Percentiles rank a stretch among this genome's conserved stretches.
Conservation (phyloP, 208 protist genomes). For the Pavlovales sp. region DNA sequence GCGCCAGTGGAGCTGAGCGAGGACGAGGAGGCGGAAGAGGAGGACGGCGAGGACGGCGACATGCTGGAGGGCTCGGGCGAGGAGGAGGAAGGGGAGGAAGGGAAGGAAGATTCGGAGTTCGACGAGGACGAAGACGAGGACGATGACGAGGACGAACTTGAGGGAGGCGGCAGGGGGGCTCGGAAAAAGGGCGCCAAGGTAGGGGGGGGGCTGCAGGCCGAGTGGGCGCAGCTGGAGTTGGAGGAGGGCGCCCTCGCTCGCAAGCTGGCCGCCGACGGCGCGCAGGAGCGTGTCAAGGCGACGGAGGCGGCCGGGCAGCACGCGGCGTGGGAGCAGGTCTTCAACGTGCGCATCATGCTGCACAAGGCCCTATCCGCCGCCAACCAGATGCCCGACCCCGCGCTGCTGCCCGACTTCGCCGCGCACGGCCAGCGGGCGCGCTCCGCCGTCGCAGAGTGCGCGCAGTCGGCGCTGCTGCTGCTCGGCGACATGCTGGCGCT, state of each 20-base stretch:
- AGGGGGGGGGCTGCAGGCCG: not conserved
- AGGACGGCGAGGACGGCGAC: too few species aligned
- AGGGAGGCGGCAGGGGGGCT: too few species aligned
- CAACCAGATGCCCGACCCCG: not conserved
- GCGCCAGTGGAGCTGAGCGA: too few species aligned
- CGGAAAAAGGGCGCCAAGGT: too few species aligned
- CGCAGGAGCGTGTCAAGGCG: not conserved
- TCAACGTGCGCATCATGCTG: not conserved
- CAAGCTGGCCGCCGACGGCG: not conserved
- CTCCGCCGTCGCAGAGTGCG: too few species aligned
- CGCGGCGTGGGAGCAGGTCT: not conserved
- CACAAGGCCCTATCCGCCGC: not conserved
- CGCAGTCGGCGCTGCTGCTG: not conserved
- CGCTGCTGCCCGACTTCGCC: not conserved
- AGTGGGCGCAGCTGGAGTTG: not conserved
- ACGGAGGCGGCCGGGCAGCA: not conserved
- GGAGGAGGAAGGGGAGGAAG: not conserved
- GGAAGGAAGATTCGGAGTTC: not conserved
- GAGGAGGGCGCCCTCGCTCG: not conserved
- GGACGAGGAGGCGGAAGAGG: too few species aligned
- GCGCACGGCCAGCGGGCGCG: not conserved
- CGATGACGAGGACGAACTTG: not conserved
- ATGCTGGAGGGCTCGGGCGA: too few species aligned
- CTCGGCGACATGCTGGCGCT: not conserved
- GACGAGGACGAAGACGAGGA: not conserved